Conservation (phyloP, 73 alveolate species). For the Blepharisma stoltei region DNA sequence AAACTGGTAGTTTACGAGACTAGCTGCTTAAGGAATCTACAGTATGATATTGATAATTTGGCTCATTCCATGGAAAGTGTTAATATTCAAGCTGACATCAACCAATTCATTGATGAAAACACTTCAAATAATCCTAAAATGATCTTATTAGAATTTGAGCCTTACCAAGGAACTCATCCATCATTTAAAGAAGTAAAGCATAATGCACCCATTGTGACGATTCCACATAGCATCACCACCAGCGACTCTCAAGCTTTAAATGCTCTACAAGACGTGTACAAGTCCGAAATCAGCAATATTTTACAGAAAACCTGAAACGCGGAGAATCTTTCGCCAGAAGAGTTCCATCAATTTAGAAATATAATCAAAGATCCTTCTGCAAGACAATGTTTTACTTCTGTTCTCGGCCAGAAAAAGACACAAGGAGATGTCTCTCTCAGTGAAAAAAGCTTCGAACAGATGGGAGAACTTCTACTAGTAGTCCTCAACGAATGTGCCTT, state of each 20-base stretch:
- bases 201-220: background rate
- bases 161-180: constrained; percentile 22
- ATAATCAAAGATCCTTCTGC: background rate
- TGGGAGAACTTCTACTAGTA: background rate
- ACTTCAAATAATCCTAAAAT: background rate
- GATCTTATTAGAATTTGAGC: background rate
- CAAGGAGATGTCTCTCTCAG: background rate
- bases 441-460: background rate
- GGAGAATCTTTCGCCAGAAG: background rate
- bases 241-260: background rate
- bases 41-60: constrained; percentile 30
- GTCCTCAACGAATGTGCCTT: background rate
- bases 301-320: background rate
- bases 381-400: background rate
- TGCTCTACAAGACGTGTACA: background rate
- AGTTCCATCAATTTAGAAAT: background rate
- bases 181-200: background rate
- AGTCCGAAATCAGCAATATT: constrained; percentile 14
- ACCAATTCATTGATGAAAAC: background rate
- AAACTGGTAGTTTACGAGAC: constrained; percentile 30
- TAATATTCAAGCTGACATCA: background rate
- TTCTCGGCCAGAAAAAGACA: background rate
- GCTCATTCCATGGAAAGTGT: constrained; percentile 28
- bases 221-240: background rate
- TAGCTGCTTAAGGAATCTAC: constrained; percentile 31